Evolutionary conservation across 2,329 filamentous ascomycete species (phyloP).

Genomic region (Conoideocrella luteorostrata): DNA sequence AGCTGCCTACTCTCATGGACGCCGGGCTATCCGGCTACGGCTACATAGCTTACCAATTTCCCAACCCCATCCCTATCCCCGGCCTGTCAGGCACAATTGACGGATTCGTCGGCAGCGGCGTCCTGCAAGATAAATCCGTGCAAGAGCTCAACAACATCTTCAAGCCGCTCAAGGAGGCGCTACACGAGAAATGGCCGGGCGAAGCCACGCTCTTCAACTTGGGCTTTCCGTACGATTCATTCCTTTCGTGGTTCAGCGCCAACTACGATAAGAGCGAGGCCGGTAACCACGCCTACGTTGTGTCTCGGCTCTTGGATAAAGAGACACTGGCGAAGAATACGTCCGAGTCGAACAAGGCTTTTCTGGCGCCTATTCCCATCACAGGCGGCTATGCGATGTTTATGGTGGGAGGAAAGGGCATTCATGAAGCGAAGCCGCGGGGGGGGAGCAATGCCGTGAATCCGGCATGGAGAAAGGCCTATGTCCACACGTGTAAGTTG

Average conservation of each 20-base stretch:
- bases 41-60: not conserved
- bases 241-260: not conserved
- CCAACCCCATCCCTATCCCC: not conserved
- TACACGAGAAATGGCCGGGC: not conserved
- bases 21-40: not conserved
- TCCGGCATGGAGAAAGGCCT: not conserved
- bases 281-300: not conserved
- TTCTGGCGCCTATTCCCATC: not conserved
- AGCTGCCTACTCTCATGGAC: conserved; percentile 12
- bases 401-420: not conserved
- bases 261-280: not conserved
- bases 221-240: not conserved
- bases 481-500: not conserved
- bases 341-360: not conserved
- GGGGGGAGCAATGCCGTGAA: not conserved
- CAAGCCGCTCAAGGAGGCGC: not conserved
- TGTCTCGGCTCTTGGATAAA: not conserved
- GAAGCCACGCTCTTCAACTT: not conserved
- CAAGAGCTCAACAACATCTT: not conserved
- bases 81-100: not conserved
- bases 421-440: not conserved
- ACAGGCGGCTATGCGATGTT: not conserved
- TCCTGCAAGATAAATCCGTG: not conserved
- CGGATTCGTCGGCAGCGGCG: not conserved
- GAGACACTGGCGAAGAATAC: not conserved